A percentile compares a stretch with the other conserved stretches of the same genome.
Conservation (phyloP, 1,284 basidiomycete genomes). For the Ganoderma resinaceum region DNA sequence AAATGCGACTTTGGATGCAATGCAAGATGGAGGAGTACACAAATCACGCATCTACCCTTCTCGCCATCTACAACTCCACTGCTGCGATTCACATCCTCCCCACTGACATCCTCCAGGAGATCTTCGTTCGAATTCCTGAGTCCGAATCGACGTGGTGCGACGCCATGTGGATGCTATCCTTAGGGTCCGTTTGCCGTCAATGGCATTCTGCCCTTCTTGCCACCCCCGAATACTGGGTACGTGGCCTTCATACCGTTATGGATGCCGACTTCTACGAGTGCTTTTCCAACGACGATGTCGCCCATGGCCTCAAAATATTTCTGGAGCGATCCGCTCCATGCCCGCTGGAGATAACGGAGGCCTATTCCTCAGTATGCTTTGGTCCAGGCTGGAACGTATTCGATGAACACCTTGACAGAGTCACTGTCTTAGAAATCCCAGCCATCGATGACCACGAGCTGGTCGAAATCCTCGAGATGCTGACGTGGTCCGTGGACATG, state of each 20-base stretch:
- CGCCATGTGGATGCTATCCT: neutral
- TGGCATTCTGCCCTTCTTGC: conserved; percentile 1
- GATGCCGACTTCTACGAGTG: no score
- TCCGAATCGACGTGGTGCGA: neutral
- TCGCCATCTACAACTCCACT: neutral
- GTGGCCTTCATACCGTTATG: neutral
- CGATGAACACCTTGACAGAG: neutral
- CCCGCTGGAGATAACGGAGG: neutral
- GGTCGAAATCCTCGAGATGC: neutral
- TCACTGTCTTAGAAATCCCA: neutral
- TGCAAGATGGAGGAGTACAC: neutral
- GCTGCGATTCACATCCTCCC: neutral
- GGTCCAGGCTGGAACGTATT: neutral
- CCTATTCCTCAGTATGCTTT: no score
- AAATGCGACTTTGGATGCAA: neutral
- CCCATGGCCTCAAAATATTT: neutral
- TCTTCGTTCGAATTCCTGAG: neutral
- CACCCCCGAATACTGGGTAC: neutral
- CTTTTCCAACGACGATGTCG: neutral
- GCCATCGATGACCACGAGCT: neutral
- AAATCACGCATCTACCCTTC: neutral
- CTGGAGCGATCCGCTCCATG: neutral
- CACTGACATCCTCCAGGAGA: conserved; percentile 2
- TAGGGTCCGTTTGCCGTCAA: conserved; percentile 3
- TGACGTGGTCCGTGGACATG: neutral